These are phyloP conservation scores for Asterochloris sp. DNA, from an alignment of 139 green algal genomes.

Conservation along the genomic window DNA sequence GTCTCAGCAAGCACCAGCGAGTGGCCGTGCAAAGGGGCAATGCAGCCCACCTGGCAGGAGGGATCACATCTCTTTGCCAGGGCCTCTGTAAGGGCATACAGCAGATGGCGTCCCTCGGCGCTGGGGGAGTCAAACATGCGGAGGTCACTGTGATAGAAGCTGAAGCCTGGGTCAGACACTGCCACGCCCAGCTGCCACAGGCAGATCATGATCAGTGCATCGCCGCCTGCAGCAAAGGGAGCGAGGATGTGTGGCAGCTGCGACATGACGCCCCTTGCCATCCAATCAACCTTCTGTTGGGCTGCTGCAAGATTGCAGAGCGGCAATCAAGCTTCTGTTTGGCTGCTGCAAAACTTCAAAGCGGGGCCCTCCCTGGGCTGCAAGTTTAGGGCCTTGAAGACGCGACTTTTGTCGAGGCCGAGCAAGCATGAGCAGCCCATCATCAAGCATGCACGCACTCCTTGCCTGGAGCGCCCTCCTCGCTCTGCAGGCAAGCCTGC, in stretches of 20 bases:
- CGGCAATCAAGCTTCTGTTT: background rate
- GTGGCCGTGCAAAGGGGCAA: background rate
- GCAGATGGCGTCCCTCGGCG: background rate
- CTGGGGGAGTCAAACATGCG: constrained; percentile 17
- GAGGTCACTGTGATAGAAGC: constrained; percentile 15
- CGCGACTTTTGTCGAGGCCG: too few species aligned
- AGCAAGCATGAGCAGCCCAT: background rate
- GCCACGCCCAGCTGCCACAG: constrained; percentile 10
- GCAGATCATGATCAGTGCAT: constrained; percentile 12
- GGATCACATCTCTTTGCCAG: constrained; percentile 5
- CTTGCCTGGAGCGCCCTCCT: background rate
- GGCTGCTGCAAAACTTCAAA: too few species aligned
- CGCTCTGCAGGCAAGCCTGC: background rate
- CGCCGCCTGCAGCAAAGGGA: constrained; percentile 1
- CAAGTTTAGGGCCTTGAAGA: background rate
- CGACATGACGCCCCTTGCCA: background rate
- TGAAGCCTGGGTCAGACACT: constrained; percentile 11
- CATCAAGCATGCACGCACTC: background rate
- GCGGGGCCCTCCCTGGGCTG: too few species aligned
- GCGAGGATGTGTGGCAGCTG: background rate
- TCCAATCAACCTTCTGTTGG: background rate
- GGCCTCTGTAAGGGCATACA: constrained; percentile 19
- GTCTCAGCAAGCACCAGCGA: background rate
- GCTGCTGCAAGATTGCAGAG: too few species aligned
- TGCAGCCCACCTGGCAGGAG: constrained; percentile 11